Conservation (phyloP, 1,284 basidiomycete species). For the Ustilago loliicola region DNA sequence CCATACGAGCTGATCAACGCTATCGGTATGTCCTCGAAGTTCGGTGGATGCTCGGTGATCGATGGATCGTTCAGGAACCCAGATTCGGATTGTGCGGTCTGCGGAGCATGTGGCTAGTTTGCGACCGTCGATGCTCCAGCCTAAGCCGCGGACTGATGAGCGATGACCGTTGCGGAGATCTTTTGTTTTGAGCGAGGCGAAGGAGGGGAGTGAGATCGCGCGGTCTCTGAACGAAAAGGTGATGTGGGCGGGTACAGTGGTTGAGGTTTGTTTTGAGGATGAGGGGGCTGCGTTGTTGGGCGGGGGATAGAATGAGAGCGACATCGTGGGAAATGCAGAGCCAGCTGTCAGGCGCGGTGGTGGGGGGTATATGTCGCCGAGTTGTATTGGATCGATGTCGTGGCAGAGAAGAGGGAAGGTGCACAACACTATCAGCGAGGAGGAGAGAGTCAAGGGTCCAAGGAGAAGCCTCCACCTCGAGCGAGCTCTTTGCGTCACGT, state of each 20-base stretch:
- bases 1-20: conserved; percentile 63
- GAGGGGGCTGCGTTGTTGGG: not conserved
- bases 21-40: conserved; percentile 60
- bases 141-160: conserved; percentile 53
- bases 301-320: conserved; percentile 27
- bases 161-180: conserved; percentile 54
- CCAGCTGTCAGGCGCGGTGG: not conserved
- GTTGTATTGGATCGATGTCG: not conserved
- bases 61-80: conserved; percentile 60
- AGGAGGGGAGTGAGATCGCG: conserved; percentile 24
- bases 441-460: conserved; percentile 14
- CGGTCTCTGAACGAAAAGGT: conserved; percentile 24
- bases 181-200: conserved; percentile 27
- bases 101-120: conserved; percentile 58
- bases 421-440: no score
- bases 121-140: conserved; percentile 62
- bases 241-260: not conserved
- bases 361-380: not conserved
- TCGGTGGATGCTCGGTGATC: conserved; percentile 63
- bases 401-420: not conserved
- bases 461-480: conserved; percentile 26
- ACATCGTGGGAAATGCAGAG: conserved; percentile 15
- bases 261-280: not conserved
- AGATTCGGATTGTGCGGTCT: conserved; percentile 55
- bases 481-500: conserved; percentile 16